These are phyloP conservation scores for Cucurbita maxima DNA, from an alignment of 306 rosid genomes.

Conservation along the genomic window DNA sequence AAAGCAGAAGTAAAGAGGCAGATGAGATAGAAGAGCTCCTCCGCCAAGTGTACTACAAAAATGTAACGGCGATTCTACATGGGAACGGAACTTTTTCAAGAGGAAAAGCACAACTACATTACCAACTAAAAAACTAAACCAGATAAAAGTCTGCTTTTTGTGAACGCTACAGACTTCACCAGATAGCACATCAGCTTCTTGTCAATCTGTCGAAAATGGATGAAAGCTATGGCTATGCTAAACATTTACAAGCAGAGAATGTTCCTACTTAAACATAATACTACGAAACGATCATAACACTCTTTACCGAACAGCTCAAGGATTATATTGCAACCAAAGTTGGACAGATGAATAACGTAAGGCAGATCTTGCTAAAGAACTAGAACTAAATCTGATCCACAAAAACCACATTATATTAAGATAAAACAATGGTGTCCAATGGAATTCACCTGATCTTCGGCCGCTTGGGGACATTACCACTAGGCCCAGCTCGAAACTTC, in stretches of 20 bases:
- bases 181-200: not conserved
- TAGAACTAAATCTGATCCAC: slow-evolving; percentile 4
- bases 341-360: not conserved
- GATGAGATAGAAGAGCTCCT: not conserved
- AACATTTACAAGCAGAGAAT: not conserved
- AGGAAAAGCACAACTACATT: not conserved
- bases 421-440: not conserved
- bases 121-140: not conserved
- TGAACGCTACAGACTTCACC: not conserved
- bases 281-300: not conserved
- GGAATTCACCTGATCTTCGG: slow-evolving; percentile 38
- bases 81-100: not conserved
- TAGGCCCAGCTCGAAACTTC: slow-evolving; percentile 43
- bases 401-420: not conserved
- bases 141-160: not conserved
- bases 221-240: not conserved
- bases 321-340: not conserved
- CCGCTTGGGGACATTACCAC: slow-evolving; percentile 48
- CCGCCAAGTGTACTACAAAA: not conserved
- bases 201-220: not conserved
- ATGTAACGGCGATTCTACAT: not conserved
- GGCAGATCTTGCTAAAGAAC: slow-evolving; percentile 1
- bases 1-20: not conserved
- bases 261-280: not conserved
- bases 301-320: not conserved